phyloP scores from a whole-genome alignment of 805 yeast species.

The Monosporozyma servazzii region DNA sequence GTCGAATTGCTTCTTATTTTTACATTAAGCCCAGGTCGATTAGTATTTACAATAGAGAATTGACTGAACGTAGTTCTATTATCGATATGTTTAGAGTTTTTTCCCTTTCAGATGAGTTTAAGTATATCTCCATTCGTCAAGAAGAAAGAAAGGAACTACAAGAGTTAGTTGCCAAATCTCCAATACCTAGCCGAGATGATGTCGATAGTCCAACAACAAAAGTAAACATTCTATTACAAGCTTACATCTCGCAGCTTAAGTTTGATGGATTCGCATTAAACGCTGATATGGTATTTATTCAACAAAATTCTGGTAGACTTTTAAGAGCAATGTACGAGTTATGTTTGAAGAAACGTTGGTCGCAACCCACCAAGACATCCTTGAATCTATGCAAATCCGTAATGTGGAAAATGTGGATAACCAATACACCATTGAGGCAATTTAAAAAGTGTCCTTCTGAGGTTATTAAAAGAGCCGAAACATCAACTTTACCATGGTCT shows the following conservation, averaged over 20 bases:
- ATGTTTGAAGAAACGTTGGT: constrained; percentile 61
- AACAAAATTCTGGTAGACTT: constrained; percentile 87
- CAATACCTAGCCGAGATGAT: constrained; percentile 75
- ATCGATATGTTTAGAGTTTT: constrained; percentile 73
- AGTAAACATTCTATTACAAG: constrained; percentile 69
- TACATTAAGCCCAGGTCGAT: constrained; percentile 74
- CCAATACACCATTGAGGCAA: constrained; percentile 81
- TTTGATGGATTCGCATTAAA: constrained; percentile 84
- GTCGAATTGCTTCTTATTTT: constrained; percentile 76
- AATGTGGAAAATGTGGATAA: constrained; percentile 73
- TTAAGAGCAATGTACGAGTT: constrained; percentile 81
- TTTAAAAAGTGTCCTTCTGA: constrained; percentile 63
- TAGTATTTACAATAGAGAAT: constrained; percentile 48
- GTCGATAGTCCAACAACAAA: constrained; percentile 68
- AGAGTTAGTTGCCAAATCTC: constrained; percentile 62
- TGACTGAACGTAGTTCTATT: constrained; percentile 56
- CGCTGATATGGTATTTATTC: constrained; percentile 87
- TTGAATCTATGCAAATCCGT: constrained; percentile 71
- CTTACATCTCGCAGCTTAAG: constrained; percentile 68
- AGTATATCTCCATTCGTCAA: constrained; percentile 69
- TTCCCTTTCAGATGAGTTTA: constrained; percentile 77
- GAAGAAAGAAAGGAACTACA: constrained; percentile 74
- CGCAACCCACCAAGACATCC: constrained; percentile 46
- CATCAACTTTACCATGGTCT: constrained; percentile 71
- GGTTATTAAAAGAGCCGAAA: constrained; percentile 64